Evolutionary conservation across 805 yeast genomes (phyloP), one percentile per base, ranked within the genome.

Genomic region (Barnettozyma siamensis): DNA sequence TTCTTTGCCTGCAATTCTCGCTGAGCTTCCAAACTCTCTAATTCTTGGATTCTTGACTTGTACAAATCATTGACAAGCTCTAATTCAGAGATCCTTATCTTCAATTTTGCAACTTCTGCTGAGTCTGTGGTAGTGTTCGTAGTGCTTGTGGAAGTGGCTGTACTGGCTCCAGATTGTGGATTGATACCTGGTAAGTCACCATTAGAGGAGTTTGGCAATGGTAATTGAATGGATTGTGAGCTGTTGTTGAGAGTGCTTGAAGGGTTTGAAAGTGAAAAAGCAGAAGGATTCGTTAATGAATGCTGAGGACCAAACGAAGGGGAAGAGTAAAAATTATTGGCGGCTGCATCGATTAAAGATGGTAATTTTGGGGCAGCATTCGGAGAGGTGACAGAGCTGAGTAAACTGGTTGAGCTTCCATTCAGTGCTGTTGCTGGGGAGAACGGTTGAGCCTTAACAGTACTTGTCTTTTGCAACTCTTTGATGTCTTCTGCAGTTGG

Each of bases 41-140:
- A 69, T 57, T 91, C 96, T 59, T 75, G 69, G 33, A 91, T 86
- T 50, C 95, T 76, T 7, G 91, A 76, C 51, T 86, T 76, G 66
- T 88, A 86, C 44, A 91, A 66, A 58, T 89, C 97, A 54, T 88
- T 89, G 31, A 91, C 95, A 33, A 89, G 69, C 59, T 91, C 98
- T 46, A 91, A 72, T 59, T 91, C 98, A 11, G 84, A 77, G 18
- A 89, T 86, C 44, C 94, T 71, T 0, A 96, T 86, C 48, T 78
- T 76, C 47, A 89, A 64, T 40, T 62, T 66, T 27, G 66, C 65
- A 17, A 63, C 53, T 29, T 65, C 69, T 16, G 40, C 20, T 4
- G 47, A 16, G 6, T 35, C 26, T 7, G 36, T 16, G 3, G 43
- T 19, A n/a, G 13, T 12, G 35, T 28, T 24, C 18, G 37, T 16